Evolutionary conservation across 257 asterid species (phyloP).

Genomic region (Rhazya stricta): DNA sequence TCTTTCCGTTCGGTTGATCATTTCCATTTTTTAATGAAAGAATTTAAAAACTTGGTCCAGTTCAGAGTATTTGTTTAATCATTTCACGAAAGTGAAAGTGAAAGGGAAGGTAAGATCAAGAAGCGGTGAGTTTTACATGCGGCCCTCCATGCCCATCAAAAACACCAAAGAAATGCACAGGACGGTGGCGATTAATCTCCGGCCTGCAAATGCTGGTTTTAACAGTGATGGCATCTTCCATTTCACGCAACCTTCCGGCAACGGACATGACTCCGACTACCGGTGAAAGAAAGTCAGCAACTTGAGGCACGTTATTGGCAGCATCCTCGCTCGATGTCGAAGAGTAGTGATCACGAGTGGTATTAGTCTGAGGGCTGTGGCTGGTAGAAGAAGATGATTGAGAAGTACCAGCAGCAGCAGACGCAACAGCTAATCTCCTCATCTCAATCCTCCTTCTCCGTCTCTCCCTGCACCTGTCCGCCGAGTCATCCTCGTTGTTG

Average conservation of each 20-base stretch:
- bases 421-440: not conserved
- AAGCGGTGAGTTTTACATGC: constrained; percentile 6
- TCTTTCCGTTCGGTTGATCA: not conserved
- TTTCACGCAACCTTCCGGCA: constrained; percentile 15
- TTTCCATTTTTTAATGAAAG: not conserved
- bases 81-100: not conserved
- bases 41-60: not conserved
- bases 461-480: not conserved
- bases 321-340: not conserved
- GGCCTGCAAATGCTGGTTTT: constrained; percentile 12
- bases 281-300: constrained; percentile 1
- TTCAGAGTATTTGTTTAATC: too few relatives aligned
- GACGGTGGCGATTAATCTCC: constrained; percentile 2
- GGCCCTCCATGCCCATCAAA: constrained; percentile 22
- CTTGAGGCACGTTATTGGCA: not conserved
- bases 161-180: constrained; percentile 19
- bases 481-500: not conserved
- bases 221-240: constrained; percentile 21
- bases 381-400: not conserved
- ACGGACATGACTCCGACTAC: constrained; percentile 14
- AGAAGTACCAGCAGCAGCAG: not conserved
- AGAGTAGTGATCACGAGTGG: too few relatives aligned
- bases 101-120: not conserved
- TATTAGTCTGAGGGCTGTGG: too few relatives aligned
- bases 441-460: not conserved